Percentiles rank a stretch among this genome's conserved stretches.
These are phyloP conservation scores for Psidium guajava DNA, from an alignment of 345 rosid genomes.

Conservation along the genomic window DNA sequence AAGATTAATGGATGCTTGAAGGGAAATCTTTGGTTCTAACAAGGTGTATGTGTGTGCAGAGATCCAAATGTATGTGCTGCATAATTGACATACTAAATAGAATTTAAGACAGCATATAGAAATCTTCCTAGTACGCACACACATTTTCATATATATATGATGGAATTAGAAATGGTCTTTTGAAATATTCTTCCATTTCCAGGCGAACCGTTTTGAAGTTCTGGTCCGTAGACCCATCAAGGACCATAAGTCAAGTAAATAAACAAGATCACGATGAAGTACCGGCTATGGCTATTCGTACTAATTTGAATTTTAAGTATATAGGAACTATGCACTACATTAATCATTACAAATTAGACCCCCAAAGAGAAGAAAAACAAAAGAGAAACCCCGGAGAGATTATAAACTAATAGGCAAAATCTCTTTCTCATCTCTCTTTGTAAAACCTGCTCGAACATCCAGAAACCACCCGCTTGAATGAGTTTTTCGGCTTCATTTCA, in stretches of 20 bases:
- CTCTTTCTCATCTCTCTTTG: neutral
- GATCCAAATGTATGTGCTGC: neutral
- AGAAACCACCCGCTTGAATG: neutral
- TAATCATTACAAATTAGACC: neutral
- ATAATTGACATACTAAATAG: neutral
- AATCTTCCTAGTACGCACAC: neutral
- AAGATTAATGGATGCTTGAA: neutral
- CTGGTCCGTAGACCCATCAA: neutral
- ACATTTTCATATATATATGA: neutral
- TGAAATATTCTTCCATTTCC: neutral
- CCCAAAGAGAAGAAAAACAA: neutral
- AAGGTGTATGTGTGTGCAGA: neutral
- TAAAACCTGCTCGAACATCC: neutral
- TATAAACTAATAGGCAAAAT: neutral
- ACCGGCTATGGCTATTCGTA: neutral
- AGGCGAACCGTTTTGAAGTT: neutral
- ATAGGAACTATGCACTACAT: neutral
- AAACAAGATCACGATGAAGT: neutral
- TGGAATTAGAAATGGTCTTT: neutral
- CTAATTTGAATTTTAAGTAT: neutral
- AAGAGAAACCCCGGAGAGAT: neutral
- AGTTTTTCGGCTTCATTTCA: slow-evolving; percentile 9
- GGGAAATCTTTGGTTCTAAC: neutral
- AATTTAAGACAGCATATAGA: neutral
- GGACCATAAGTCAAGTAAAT: neutral